Evolutionary conservation across 2,329 filamentous ascomycete genomes (phyloP).

Genomic region (Elsinoe australis): DNA sequence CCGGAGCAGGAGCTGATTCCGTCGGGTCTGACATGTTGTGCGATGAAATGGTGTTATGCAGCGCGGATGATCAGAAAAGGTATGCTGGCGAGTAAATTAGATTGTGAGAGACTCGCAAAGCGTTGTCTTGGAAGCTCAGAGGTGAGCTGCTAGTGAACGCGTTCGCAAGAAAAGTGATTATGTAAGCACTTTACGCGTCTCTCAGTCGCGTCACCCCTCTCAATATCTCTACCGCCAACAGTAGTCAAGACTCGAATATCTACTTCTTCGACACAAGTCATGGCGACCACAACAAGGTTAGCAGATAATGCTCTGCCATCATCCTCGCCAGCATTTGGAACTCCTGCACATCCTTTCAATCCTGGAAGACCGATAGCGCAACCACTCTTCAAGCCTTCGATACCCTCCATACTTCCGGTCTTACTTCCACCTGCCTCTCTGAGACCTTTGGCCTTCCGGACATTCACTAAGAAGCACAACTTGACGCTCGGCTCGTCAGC

Average conservation of each 20-base stretch:
- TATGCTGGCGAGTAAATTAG: too few relatives aligned
- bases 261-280: conserved; percentile 20
- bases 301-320: conserved; percentile 57
- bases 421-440: conserved; percentile 79
- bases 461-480: conserved; percentile 96
- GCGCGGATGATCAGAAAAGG: too few relatives aligned
- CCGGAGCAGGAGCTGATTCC: not conserved
- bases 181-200: conserved; percentile 18
- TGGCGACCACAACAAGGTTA: conserved; percentile 23
- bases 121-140: too few relatives aligned
- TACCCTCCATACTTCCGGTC: conserved; percentile 69
- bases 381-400: conserved; percentile 46
- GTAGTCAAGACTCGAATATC: not conserved
- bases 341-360: conserved; percentile 70
- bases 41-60: not conserved
- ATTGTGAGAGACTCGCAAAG: too few relatives aligned
- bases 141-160: not conserved
- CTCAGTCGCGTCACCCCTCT: conserved; percentile 12
- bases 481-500: conserved; percentile 84
- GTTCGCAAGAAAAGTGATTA: conserved; percentile 4
- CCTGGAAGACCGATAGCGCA: conserved; percentile 42
- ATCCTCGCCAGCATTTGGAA: conserved; percentile 84
- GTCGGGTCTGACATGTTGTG: conserved; percentile 12
- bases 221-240: too few relatives aligned
- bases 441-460: conserved; percentile 84